These are phyloP conservation scores for Vanderwaltozyma verrucispora DNA, from an alignment of 805 yeast genomes.

Conservation along the genomic window DNA sequence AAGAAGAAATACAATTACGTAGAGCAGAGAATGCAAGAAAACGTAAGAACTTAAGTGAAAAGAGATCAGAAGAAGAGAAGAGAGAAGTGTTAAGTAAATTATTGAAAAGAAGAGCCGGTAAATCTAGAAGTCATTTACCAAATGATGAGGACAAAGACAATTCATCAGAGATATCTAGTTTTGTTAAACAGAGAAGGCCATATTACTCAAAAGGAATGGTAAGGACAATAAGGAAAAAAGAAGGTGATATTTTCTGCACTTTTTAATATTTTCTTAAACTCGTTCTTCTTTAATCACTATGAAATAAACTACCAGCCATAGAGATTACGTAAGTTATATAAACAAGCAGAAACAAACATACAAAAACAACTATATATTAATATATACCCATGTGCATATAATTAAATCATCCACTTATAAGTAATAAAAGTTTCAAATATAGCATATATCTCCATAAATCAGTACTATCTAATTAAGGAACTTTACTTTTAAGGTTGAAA, in stretches of 20 bases:
- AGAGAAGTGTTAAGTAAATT: constrained; percentile 82
- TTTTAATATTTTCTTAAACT: background rate
- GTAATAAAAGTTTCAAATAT: too few species aligned
- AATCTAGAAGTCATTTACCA: constrained; percentile 37
- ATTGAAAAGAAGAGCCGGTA: constrained; percentile 73
- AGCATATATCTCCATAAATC: too few species aligned
- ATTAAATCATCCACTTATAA: too few species aligned
- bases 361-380: too few species aligned
- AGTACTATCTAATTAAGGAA: too few species aligned
- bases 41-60: constrained; percentile 73
- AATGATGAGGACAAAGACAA: constrained; percentile 14
- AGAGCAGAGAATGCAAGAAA: constrained; percentile 84
- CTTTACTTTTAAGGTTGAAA: too few species aligned
- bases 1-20: constrained; percentile 71
- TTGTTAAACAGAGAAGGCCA: constrained; percentile 24
- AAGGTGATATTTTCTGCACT: constrained; percentile 13
- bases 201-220: constrained; percentile 20
- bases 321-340: too few species aligned
- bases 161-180: constrained; percentile 8
- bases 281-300: too few species aligned
- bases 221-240: constrained; percentile 12
- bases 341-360: too few species aligned
- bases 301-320: too few species aligned
- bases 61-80: constrained; percentile 84
- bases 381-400: too few species aligned